phyloP scores from a whole-genome alignment of 1,284 basidiomycete genomes.

The Pholiota adiposa region DNA sequence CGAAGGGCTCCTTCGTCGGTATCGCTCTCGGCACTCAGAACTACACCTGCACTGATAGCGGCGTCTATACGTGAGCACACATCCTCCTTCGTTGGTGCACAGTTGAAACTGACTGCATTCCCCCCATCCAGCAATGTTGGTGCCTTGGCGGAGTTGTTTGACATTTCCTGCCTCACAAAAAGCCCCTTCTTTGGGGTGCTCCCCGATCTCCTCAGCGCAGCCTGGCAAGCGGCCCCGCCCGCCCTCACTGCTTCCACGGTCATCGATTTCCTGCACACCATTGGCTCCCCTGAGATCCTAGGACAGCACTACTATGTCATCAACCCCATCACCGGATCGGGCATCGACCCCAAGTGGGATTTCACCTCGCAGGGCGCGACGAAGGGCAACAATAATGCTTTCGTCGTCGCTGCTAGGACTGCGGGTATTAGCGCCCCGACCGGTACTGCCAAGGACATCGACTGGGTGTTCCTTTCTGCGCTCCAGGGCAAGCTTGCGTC shows the following conservation, averaged over 20 bases:
- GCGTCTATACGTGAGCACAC: conserved; percentile 41
- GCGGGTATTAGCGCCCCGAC: conserved; percentile 49
- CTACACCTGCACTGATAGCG: conserved; percentile 44
- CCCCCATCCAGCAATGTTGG: conserved; percentile 37
- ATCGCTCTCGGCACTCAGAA: conserved; percentile 51
- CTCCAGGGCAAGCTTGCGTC: conserved; percentile 53
- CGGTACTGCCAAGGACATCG: conserved; percentile 46
- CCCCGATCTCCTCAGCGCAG: conserved; percentile 43
- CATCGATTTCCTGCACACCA: conserved; percentile 35
- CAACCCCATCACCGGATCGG: conserved; percentile 48
- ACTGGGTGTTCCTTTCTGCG: conserved; percentile 57
- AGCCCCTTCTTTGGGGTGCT: conserved; percentile 42
- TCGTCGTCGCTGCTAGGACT: conserved; percentile 46
- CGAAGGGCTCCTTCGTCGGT: conserved; percentile 39
- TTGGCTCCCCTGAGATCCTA: conserved; percentile 38
- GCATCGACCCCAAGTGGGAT: conserved; percentile 60
- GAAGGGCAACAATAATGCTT: conserved; percentile 46
- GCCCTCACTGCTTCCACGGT: conserved; percentile 38
- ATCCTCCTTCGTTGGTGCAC: neutral
- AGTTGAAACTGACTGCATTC: neutral
- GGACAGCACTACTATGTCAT: conserved; percentile 61
- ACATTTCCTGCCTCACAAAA: conserved; percentile 55
- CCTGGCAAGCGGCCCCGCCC: conserved; percentile 39
- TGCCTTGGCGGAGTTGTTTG: conserved; percentile 62
- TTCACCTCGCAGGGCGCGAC: conserved; percentile 42